Conservation (phyloP, 108 stramenopile species). For the Pseudonitzschia delicatissima region DNA sequence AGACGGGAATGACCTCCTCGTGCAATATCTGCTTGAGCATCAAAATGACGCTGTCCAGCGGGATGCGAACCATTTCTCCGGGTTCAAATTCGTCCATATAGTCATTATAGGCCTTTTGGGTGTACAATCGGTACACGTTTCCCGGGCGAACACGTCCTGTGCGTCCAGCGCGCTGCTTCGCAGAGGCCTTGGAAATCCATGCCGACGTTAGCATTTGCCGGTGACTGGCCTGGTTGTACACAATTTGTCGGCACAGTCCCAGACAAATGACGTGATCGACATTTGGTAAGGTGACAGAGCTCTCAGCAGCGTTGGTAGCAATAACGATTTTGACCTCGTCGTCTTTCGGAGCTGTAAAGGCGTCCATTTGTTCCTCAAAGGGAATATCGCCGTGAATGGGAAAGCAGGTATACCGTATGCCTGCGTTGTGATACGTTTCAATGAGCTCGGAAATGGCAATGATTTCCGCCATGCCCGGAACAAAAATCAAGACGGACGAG, state of each 20-base stretch:
- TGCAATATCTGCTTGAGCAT: constrained; percentile 72
- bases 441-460: constrained; percentile 73
- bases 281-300: constrained; percentile 93
- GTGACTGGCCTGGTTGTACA: constrained; percentile 67
- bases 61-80: constrained; percentile 80
- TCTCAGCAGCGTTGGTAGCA: constrained; percentile 98
- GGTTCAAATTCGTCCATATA: constrained; percentile 72
- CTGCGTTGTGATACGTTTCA: constrained; percentile 49
- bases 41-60: constrained; percentile 76
- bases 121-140: constrained; percentile 87
- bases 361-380: constrained; percentile 88
- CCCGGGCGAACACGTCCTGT: constrained; percentile 91
- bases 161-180: constrained; percentile 93
- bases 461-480: constrained; percentile 96
- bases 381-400: constrained; percentile 94
- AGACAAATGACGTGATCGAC: constrained; percentile 95
- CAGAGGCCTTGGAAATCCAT: constrained; percentile 89
- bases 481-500: constrained; percentile 91
- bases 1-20: constrained; percentile 58
- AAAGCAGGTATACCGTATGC: constrained; percentile 52
- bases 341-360: constrained; percentile 60
- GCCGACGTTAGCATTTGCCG: constrained; percentile 76
- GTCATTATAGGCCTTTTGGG: constrained; percentile 46
- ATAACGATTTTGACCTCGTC: constrained; percentile 90
- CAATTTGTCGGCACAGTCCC: constrained; percentile 80